Evolutionary conservation across 805 yeast species (phyloP), one percentile per base, ranked within the genome.

Genomic region (Scheffersomyces lignosus): DNA sequence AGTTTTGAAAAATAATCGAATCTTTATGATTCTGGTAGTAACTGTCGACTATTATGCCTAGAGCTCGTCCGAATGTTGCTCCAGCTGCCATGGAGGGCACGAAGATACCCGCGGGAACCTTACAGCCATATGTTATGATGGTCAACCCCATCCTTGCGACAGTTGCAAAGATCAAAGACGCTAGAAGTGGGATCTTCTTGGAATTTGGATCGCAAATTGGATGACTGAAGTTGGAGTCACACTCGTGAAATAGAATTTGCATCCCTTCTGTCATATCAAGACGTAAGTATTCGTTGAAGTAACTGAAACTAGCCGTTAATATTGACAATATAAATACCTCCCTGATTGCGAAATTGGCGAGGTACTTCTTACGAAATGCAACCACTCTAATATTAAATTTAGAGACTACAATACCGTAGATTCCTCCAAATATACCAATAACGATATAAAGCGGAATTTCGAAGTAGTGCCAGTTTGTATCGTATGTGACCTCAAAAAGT

Each of bases 81-180:
- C 99, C 99, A 1, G 89, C 85, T 0, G 96, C 90, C 95, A 93
- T 87, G 1, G 96, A 86, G 2, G 99, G 99, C 36, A 93, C 95
- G 62, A 93, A 84, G 4, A 91, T 87, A 12, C 99, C 99, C n/a
- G 97, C 95, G 0, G 99, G 99, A 0, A 91, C 90, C 60, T 84
- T 88, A 44, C 89, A 81, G 2, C 96, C 96, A 58, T 95, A 93
- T 0, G 98, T 84, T 12, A 93, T 70, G 18, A 89, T 76, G 18
- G 93, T 87, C 33, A 93, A 70, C 0, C 73, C 45, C 66, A 82
- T 78, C 38, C 99, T 71, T 4, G 87, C 62, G 0, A 80, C 45
- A 0, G 96, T 84, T 0, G 97, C 97, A 34, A 77, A 66, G 0
- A 75, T 36, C 15, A 93, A 69, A 0, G 90, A 73, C 1, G 71